Evolutionary conservation across 2,329 filamentous ascomycete species (phyloP), one percentile per base, ranked within the genome.

Genomic region (Fusarium xylarioides): DNA sequence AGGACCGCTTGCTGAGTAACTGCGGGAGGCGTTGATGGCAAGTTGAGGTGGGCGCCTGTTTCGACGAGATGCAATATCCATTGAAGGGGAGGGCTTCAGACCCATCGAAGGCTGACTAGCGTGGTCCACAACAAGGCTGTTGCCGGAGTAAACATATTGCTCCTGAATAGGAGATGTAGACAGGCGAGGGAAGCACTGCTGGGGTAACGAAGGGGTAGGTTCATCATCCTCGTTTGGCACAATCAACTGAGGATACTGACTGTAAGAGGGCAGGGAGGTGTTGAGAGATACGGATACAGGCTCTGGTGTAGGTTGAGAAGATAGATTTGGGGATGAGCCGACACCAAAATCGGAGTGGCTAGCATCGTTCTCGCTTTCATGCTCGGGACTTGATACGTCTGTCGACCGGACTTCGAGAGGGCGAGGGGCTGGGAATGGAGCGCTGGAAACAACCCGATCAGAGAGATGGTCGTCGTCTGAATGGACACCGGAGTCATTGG

Each of bases 61-160:
- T 61, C 88, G 84, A 50, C 88, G 84, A 23, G 84, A 85, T 21
- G 87, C 88, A 68, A 90, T 87, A 73, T 89, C 88, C 61, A 87
- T 82, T 0, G 85, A 83, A 15, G 86, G 84, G 0, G 87, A 84
- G 2, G 87, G 88, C 73, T 83, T 86, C 75, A 88, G 81, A 18
- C n/a, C 23, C 34, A 79, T 80, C 35, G 63, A 70, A 19, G 66
- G 59, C 47, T 76, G 26, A 28, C 7, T 28, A 28, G 26, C 26
- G 26, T 28, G 71, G 18, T 70, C 65, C 42, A 77, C 26, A 21
- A 65, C 40, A n/a, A 77, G 59, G 21, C 26, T 66, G 52, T 49
- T 66, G 35, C 74, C 63, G 21, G 70, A 66, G 52, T 76, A 74
- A 32, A 67, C 23, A 52, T 75, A 74, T 28, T 76, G 73, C 38